phyloP scores from a whole-genome alignment of 78 protist species.

The Tieghemostelium lacteum region DNA sequence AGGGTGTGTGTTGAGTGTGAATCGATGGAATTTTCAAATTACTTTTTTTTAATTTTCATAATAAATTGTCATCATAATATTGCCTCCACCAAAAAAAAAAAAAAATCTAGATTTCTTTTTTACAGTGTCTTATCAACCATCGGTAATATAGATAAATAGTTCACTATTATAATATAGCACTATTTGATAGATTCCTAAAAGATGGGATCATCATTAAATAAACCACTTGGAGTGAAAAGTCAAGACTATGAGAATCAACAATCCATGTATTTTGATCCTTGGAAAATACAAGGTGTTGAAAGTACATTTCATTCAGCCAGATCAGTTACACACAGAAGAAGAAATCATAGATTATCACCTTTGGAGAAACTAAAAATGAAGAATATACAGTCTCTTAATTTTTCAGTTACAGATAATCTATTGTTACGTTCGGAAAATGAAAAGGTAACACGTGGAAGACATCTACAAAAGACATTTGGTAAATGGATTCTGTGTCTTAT shows the following conservation, averaged over 20 bases:
- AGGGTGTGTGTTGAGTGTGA: no score
- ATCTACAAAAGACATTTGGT: slow-evolving; percentile 69
- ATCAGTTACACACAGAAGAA: slow-evolving; percentile 67
- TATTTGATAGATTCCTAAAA: no score
- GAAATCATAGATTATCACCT: slow-evolving; percentile 47
- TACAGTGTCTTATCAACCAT: no score
- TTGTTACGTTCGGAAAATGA: slow-evolving; percentile 33
- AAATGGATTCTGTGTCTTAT: slow-evolving; percentile 69
- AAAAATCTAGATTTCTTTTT: no score
- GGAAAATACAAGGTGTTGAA: neutral
- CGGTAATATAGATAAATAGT: no score
- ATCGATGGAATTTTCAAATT: no score
- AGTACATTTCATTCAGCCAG: neutral
- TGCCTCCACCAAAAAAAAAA: no score
- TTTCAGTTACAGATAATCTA: slow-evolving; percentile 55
- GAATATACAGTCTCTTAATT: slow-evolving; percentile 56
- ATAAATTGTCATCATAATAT: no score
- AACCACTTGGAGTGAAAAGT: slow-evolving; percentile 4
- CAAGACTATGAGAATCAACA: neutral
- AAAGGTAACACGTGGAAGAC: slow-evolving; percentile 48
- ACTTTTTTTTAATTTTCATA: no score
- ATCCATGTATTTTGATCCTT: slow-evolving; percentile 36
- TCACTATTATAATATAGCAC: no score
- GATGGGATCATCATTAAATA: slow-evolving; percentile 46
- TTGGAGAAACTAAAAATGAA: slow-evolving; percentile 61